Percentiles rank a stretch among this genome's conserved stretches.
Evolutionary conservation across 177 flowering plant species (phyloP).

Genomic region (Vitis hybrid): DNA sequence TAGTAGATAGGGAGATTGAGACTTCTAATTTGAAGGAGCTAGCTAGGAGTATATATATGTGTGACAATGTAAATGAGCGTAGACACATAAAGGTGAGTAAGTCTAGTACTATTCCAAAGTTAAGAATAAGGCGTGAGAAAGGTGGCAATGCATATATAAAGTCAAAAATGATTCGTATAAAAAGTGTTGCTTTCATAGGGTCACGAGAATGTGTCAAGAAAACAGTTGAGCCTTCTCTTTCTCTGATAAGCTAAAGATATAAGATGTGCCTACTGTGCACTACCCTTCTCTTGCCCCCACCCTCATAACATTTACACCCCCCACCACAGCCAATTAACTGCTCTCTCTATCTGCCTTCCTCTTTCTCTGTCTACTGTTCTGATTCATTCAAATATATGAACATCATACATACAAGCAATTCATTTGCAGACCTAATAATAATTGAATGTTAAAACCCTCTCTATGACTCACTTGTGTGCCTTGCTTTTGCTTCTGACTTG

Average conservation of each 20-base stretch:
- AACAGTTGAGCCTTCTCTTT: slow-evolving; percentile 13
- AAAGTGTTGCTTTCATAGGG: slow-evolving; percentile 10
- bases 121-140: slow-evolving; percentile 17
- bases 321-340: no score
- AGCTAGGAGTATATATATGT: no score
- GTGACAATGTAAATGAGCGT: no score
- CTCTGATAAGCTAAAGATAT: not conserved
- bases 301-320: no score
- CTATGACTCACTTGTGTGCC: no score
- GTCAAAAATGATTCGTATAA: slow-evolving; percentile 13
- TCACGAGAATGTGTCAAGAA: slow-evolving; percentile 23
- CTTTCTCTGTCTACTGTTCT: no score
- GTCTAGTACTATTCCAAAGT: not conserved
- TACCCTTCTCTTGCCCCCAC: no score
- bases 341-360: not conserved
- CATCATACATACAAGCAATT: not conserved
- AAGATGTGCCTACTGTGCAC: not conserved
- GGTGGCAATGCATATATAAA: not conserved
- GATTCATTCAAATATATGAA: not conserved
- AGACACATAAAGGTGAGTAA: no score
- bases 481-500: not conserved
- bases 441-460: not conserved
- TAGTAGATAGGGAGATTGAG: no score
- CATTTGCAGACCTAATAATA: not conserved
- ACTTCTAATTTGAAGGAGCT: no score